Evolutionary conservation across 1,284 basidiomycete species (phyloP), one percentile per base, ranked within the genome.

Genomic region (Lignosus rhinocerotis): DNA sequence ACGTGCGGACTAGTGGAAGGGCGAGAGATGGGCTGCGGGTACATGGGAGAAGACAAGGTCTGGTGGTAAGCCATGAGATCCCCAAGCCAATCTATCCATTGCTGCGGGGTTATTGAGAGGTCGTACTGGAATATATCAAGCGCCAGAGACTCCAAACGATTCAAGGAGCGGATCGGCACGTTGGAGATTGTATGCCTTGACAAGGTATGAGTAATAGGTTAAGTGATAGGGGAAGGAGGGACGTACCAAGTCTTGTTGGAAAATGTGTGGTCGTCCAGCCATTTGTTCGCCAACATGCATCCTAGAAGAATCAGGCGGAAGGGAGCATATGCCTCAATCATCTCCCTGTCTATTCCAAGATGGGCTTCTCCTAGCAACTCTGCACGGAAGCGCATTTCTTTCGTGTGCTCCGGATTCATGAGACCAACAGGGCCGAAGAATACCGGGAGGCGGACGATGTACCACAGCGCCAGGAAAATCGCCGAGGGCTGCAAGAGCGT

Each of bases 191-290:
- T 84, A 66, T 92, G 87, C 90, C 90, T 92, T 64, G 36, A 38
- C 48, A 38, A 52, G 42, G 8, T 6, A 47, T 60, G 5, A 63
- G 42, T n/a, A 31, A 21, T 21, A 30, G 10, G 14, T 41, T n/a
- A n/a, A 19, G 8, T 39, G 38, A 36, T 53, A 38, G 33, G 61
- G 57, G 51, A 44, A 9, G 8, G 21, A 45, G 32, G 14, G 17
- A 73, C 87, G 62, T 72, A 92, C 93, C 93, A 95, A 58, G 93
- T 94, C 78, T 93, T 93, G 76, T 93, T 94, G 52, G 92, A 91
- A 74, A 94, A 95, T 0, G 93, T 94, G 69, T 94, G 92, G 69
- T 95, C 93, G 69, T 95, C 93, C 63, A 95, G 70, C 92, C 93
- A 94, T 75, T 95, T 95, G 73, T 94, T 94, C 21, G 93, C 89